A percentile compares a stretch with the other conserved stretches of the same genome.
phyloP scores from a whole-genome alignment of 805 yeast genomes.

The Candida lessepsii region DNA sequence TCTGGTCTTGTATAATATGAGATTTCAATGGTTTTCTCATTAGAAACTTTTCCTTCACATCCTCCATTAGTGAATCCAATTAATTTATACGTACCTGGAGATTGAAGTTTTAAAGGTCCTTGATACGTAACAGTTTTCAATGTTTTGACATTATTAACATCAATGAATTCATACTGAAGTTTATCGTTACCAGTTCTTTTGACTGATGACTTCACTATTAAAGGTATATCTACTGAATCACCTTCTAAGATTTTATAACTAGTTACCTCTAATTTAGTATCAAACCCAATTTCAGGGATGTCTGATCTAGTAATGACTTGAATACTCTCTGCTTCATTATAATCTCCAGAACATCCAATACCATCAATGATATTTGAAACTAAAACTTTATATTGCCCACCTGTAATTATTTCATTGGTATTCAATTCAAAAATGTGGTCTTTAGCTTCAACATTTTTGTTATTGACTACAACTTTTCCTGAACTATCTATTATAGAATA shows the following conservation, averaged over 20 bases:
- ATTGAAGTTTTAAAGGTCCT: slow-evolving; percentile 4
- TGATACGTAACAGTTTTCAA: slow-evolving; percentile 4
- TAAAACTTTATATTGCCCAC: slow-evolving; percentile 71
- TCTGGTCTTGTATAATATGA: slow-evolving; percentile 27
- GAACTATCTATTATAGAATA: slow-evolving; percentile 61
- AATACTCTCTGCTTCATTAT: slow-evolving; percentile 50
- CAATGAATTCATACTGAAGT: slow-evolving; percentile 31
- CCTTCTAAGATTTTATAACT: slow-evolving; percentile 58
- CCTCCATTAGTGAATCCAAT: slow-evolving; percentile 39
- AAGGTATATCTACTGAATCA: slow-evolving; percentile 54
- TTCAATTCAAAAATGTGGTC: slow-evolving; percentile 26
- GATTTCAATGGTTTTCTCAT: slow-evolving; percentile 20
- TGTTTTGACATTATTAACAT: slow-evolving; percentile 3
- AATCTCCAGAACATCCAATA: slow-evolving; percentile 73
- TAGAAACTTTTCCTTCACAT: slow-evolving; percentile 42
- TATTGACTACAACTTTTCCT: slow-evolving; percentile 4
- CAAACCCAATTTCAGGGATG: slow-evolving; percentile 50
- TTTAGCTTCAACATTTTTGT: slow-evolving; percentile 3
- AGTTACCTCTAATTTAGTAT: slow-evolving; percentile 17
- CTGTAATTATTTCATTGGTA: slow-evolving; percentile 56
- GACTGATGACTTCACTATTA: slow-evolving; percentile 33
- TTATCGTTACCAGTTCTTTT: slow-evolving; percentile 28
- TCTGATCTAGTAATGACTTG: slow-evolving; percentile 67
- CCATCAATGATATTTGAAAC: slow-evolving; percentile 68
- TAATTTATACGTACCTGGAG: slow-evolving; percentile 32